A percentile compares a stretch with the other conserved stretches of the same genome.
phyloP scores from a whole-genome alignment of 1,139 yeast genomes.

The Candida pseudocylindracea region DNA sequence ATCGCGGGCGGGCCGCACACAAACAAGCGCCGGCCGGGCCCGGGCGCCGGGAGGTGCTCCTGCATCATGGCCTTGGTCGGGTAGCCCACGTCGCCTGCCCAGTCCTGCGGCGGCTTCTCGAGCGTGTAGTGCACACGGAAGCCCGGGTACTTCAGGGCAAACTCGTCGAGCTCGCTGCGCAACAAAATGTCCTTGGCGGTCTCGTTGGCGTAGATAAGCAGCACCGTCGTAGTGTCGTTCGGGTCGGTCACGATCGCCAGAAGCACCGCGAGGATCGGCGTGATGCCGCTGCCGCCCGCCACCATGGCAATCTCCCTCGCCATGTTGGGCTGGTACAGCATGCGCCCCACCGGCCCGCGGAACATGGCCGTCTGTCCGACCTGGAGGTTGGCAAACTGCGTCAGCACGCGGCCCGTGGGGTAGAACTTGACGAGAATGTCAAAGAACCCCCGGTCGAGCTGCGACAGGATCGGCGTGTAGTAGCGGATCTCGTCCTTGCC shows the following conservation, averaged over 20 bases:
- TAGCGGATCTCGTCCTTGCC: conserved; percentile 44
- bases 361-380: conserved; percentile 49
- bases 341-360: conserved; percentile 61
- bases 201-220: conserved; percentile 59
- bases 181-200: conserved; percentile 59
- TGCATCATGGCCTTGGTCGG: conserved; percentile 34
- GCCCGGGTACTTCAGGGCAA: conserved; percentile 36
- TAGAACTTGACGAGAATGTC: conserved; percentile 59
- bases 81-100: conserved; percentile 39
- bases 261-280: conserved; percentile 59
- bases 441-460: conserved; percentile 47
- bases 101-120: conserved; percentile 12
- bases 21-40: conserved; percentile 26
- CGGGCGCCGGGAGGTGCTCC: conserved; percentile 25
- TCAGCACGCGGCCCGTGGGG: conserved; percentile 44
- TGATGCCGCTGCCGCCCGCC: conserved; percentile 84
- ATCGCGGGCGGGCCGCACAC: conserved; percentile 64
- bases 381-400: conserved; percentile 33
- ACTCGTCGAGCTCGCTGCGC: conserved; percentile 47
- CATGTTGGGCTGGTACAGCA: conserved; percentile 35
- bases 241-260: conserved; percentile 54
- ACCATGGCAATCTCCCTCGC: conserved; percentile 40
- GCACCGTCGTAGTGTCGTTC: conserved; percentile 45
- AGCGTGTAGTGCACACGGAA: conserved; percentile 29
- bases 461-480: conserved; percentile 56